These are phyloP conservation scores for Nakazawaea anatomiae DNA, from an alignment of 805 yeast genomes.

Conservation along the genomic window DNA sequence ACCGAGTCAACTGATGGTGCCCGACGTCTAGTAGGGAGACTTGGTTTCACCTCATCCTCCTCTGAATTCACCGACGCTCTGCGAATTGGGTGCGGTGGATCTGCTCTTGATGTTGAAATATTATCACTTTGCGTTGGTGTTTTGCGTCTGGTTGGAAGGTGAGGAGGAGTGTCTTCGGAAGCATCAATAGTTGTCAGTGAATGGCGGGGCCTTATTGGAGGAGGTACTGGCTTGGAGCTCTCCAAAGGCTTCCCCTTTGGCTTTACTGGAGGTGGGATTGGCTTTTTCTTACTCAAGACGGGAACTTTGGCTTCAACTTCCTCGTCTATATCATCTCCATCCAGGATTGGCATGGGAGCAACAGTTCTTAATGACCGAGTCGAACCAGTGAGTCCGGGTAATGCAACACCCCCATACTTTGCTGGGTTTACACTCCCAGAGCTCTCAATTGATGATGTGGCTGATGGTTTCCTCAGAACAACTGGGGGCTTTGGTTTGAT, in stretches of 20 bases:
- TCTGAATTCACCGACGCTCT: background rate
- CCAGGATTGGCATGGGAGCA: background rate
- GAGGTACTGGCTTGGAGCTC: conserved; percentile 5
- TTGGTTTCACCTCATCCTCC: background rate
- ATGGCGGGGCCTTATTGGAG: background rate
- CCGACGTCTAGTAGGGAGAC: background rate
- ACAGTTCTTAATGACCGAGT: background rate
- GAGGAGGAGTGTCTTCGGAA: background rate
- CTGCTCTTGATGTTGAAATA: too few relatives aligned
- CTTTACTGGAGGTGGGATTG: conserved; percentile 6
- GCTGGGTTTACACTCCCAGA: background rate
- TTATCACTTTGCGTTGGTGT: background rate
- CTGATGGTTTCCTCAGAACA: conserved; percentile 13
- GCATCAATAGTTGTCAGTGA: background rate
- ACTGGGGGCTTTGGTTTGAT: conserved; percentile 14
- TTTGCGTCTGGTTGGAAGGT: background rate
- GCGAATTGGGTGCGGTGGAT: background rate
- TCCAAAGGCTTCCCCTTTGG: conserved; percentile 5
- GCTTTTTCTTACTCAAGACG: background rate
- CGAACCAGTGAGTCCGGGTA: background rate
- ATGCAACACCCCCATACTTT: background rate
- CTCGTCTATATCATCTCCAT: background rate
- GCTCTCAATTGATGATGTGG: background rate
- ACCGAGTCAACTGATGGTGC: background rate
- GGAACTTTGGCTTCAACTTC: background rate